These are phyloP conservation scores for Eucalyptus polybractea DNA, from an alignment of 345 rosid genomes.

Conservation along the genomic window DNA sequence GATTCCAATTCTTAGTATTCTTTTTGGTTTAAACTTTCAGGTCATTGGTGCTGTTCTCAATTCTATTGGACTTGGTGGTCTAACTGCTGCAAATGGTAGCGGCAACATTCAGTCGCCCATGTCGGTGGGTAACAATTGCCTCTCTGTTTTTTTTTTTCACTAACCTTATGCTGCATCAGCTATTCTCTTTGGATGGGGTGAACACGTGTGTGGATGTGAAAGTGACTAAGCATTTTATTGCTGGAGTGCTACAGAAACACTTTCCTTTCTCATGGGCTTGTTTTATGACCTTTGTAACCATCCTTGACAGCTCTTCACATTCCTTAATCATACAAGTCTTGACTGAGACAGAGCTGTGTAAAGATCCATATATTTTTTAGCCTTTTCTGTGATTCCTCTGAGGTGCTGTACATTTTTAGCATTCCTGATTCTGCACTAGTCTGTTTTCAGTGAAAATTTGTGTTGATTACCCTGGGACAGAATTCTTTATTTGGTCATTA, in stretches of 20 bases:
- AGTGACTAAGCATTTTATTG: neutral
- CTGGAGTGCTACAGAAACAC: neutral
- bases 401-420: neutral
- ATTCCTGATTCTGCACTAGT: neutral
- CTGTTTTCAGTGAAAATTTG: neutral
- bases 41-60: constrained; percentile 82
- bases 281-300: neutral
- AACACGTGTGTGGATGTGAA: neutral
- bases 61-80: constrained; percentile 68
- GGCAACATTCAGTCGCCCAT: constrained; percentile 36
- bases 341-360: neutral
- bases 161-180: neutral
- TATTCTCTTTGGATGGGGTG: neutral
- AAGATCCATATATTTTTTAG: neutral
- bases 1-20: neutral
- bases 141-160: neutral
- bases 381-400: neutral
- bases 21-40: constrained; percentile 18
- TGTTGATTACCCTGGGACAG: neutral
- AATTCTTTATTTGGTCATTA: neutral
- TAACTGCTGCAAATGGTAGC: constrained; percentile 14
- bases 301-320: neutral
- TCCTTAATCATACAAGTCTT: neutral
- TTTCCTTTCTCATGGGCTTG: neutral
- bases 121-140: constrained; percentile 21